These are phyloP conservation scores for Mycotypha africana DNA, from an alignment of 371 early-diverging fungal species.

Conservation along the genomic window DNA sequence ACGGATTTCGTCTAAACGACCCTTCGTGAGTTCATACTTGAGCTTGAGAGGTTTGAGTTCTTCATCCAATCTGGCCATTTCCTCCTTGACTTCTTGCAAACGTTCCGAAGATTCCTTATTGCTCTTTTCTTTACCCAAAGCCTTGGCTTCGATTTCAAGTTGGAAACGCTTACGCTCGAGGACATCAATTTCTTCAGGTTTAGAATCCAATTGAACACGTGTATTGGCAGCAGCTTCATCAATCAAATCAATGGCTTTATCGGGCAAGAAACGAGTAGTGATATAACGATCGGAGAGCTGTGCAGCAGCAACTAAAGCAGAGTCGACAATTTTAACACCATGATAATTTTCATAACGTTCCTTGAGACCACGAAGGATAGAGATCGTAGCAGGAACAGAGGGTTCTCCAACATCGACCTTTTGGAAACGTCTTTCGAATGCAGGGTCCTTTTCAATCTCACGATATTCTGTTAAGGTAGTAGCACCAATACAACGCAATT, in stretches of 20 bases:
- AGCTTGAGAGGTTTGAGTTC: slow-evolving; percentile 85
- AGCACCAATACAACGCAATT: slow-evolving; percentile 85
- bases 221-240: slow-evolving; percentile 95
- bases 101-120: slow-evolving; percentile 72
- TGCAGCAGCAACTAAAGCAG: slow-evolving; percentile 77
- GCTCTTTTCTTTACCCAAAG: slow-evolving; percentile 90
- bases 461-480: slow-evolving; percentile 89
- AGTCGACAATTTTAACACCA: slow-evolving; percentile 81
- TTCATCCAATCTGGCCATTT: slow-evolving; percentile 79
- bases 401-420: slow-evolving; percentile 82
- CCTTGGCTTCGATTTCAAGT: slow-evolving; percentile 93
- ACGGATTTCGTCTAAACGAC: slow-evolving; percentile 83
- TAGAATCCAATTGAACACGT: slow-evolving; percentile 92
- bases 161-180: slow-evolving; percentile 87
- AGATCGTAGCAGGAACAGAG: slow-evolving; percentile 73
- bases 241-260: slow-evolving; percentile 84
- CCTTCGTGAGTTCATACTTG: slow-evolving; percentile 81
- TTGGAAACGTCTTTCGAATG: slow-evolving; percentile 89
- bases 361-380: slow-evolving; percentile 82
- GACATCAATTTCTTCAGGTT: slow-evolving; percentile 93
- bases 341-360: slow-evolving; percentile 83
- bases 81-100: slow-evolving; percentile 72
- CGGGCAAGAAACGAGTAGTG: slow-evolving; percentile 70
- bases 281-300: slow-evolving; percentile 78
- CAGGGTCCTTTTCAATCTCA: slow-evolving; percentile 82